Evolutionary conservation across 1,139 yeast species (phyloP).

Genomic region (Wickerhamomyces sp.): DNA sequence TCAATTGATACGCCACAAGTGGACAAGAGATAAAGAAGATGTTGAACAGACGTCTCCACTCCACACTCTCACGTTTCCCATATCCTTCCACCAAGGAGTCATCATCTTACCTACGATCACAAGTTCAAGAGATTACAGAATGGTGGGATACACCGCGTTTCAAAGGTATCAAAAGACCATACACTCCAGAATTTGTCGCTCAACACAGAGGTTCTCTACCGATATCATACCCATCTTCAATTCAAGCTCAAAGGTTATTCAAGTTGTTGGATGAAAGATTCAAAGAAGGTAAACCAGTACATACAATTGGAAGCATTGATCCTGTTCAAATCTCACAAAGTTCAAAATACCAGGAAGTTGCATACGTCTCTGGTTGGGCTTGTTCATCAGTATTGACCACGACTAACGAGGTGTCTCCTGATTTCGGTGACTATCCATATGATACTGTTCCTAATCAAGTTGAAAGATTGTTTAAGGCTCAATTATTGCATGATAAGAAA

Average conservation of each 20-base stretch:
- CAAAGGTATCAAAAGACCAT: conserved; percentile 44
- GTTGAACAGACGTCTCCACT: conserved; percentile 7
- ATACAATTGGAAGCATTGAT: conserved; percentile 58
- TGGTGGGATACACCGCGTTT: conserved; percentile 54
- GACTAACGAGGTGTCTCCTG: conserved; percentile 57
- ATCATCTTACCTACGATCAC: conserved; percentile 7
- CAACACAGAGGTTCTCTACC: conserved; percentile 45
- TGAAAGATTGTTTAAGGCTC: conserved; percentile 54
- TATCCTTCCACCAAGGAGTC: conserved; percentile 14
- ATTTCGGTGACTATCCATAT: conserved; percentile 58
- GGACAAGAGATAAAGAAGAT: neutral
- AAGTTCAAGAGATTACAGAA: conserved; percentile 31
- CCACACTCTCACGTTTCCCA: conserved; percentile 12
- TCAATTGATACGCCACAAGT: neutral
- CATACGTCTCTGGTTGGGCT: conserved; percentile 49
- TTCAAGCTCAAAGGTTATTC: conserved; percentile 50
- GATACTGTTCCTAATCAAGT: conserved; percentile 66
- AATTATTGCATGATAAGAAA: conserved; percentile 47
- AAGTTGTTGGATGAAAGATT: conserved; percentile 37
- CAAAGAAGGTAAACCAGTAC: conserved; percentile 41
- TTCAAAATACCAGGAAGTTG: conserved; percentile 40
- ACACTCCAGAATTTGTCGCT: conserved; percentile 49
- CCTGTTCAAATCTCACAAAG: conserved; percentile 59
- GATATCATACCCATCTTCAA: conserved; percentile 44
- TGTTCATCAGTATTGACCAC: conserved; percentile 40